Evolutionary conservation across 768 basidiomycete species (phyloP).

Genomic region (Jaapia argillacea): DNA sequence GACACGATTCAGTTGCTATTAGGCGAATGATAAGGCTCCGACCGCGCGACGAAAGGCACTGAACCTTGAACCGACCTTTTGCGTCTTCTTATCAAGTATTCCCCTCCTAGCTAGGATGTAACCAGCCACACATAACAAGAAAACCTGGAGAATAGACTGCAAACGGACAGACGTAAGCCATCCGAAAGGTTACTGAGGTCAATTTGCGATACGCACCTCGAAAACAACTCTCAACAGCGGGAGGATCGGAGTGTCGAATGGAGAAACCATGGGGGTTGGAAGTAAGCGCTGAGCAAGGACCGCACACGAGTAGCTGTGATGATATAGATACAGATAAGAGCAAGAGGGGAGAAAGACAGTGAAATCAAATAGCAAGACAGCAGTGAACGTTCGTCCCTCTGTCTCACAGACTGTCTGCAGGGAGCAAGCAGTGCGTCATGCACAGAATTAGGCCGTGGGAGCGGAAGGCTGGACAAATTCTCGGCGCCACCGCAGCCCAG

Average conservation of each 20-base stretch:
- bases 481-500: no score
- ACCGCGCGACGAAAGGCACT: no score
- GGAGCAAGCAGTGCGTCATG: no score
- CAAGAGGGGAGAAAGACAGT: no score
- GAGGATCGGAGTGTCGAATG: slow-evolving; percentile 1
- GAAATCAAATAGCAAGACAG: no score
- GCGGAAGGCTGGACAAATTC: no score
- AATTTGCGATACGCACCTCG: slow-evolving; percentile 4
- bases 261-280: neutral
- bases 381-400: no score
- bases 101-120: slow-evolving; percentile 71
- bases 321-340: no score
- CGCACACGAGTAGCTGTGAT: no score
- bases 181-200: slow-evolving; percentile 3
- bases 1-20: slow-evolving; percentile 65
- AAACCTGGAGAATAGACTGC: slow-evolving; percentile 85
- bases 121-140: slow-evolving; percentile 76
- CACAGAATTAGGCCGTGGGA: no score
- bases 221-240: slow-evolving; percentile 8
- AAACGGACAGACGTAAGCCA: neutral
- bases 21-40: neutral
- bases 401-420: no score
- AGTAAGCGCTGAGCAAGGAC: no score
- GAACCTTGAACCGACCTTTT: slow-evolving; percentile 67
- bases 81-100: slow-evolving; percentile 82